Evolutionary conservation across 176 grass and related monocot genomes (phyloP).

Genomic region (Eleusine indica): DNA sequence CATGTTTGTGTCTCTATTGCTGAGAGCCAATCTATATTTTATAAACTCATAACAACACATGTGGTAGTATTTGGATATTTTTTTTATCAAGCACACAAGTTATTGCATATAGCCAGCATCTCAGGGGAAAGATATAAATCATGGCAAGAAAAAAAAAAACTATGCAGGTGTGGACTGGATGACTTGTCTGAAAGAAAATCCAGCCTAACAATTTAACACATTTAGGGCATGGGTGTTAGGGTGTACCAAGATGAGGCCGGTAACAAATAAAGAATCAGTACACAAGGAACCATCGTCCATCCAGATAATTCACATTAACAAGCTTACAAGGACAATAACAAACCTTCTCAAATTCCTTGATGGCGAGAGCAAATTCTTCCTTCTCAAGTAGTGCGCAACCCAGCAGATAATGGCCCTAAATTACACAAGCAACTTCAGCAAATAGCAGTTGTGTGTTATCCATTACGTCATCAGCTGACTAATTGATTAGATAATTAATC

Average conservation of each 20-base stretch:
- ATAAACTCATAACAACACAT: background rate
- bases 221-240: too few relatives aligned
- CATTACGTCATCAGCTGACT: background rate
- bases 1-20: too few relatives aligned
- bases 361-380: constrained; percentile 47
- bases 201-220: background rate
- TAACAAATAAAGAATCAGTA: background rate
- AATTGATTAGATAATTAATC: background rate
- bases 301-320: background rate
- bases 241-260: background rate
- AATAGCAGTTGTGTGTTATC: background rate
- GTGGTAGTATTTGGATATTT: background rate
- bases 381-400: constrained; percentile 74
- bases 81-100: background rate
- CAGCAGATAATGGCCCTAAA: constrained; percentile 70
- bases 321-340: background rate
- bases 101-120: background rate
- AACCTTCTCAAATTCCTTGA: constrained; percentile 77
- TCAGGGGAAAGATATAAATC: background rate
- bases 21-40: background rate
- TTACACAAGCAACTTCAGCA: background rate
- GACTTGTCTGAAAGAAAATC: background rate
- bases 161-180: background rate
- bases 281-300: background rate
- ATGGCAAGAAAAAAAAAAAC: background rate